Conservation (phyloP, 176 grass and related monocot species). For the Secale cereale region DNA sequence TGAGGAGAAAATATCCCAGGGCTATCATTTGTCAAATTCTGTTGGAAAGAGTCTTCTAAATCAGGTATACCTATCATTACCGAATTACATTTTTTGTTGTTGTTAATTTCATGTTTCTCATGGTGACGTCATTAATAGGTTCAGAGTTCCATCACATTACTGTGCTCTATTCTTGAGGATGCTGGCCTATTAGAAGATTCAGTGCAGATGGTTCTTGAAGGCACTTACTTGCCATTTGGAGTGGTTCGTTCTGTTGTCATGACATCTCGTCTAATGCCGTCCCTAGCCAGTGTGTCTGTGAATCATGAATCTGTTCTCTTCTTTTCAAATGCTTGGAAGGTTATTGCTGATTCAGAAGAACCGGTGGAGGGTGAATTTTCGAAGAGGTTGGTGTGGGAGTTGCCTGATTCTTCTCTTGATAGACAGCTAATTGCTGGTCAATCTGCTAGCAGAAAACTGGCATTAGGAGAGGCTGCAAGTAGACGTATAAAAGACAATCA, state of each 20-base stretch:
- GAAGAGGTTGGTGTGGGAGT: conserved; percentile 82
- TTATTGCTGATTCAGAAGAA: conserved; percentile 52
- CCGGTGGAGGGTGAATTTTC: conserved; percentile 44
- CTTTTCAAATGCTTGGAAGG: conserved; percentile 79
- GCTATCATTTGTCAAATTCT: conserved; percentile 28
- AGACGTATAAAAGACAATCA: conserved; percentile 63
- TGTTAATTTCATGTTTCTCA: conserved; percentile 35
- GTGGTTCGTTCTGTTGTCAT: conserved; percentile 51
- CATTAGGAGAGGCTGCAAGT: conserved; percentile 48
- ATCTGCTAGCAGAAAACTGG: conserved; percentile 67
- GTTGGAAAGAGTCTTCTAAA: conserved; percentile 46
- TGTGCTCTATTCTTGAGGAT: conserved; percentile 50
- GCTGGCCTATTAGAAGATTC: conserved; percentile 32
- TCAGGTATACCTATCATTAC: conserved; percentile 49
- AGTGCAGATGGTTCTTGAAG: conserved; percentile 38
- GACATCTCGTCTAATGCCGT: conserved; percentile 69
- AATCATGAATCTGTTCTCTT: conserved; percentile 45
- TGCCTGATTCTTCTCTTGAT: conserved; percentile 86
- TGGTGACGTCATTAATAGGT: conserved; percentile 44
- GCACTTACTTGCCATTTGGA: conserved; percentile 35
- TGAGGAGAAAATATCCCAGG: conserved; percentile 42
- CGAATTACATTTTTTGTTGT: background rate
- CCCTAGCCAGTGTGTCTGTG: conserved; percentile 24
- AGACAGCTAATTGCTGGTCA: conserved; percentile 46
- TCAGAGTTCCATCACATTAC: conserved; percentile 47